These are phyloP conservation scores for Penicillium sp. DNA, from an alignment of 2,329 filamentous ascomycete genomes.

Conservation along the genomic window DNA sequence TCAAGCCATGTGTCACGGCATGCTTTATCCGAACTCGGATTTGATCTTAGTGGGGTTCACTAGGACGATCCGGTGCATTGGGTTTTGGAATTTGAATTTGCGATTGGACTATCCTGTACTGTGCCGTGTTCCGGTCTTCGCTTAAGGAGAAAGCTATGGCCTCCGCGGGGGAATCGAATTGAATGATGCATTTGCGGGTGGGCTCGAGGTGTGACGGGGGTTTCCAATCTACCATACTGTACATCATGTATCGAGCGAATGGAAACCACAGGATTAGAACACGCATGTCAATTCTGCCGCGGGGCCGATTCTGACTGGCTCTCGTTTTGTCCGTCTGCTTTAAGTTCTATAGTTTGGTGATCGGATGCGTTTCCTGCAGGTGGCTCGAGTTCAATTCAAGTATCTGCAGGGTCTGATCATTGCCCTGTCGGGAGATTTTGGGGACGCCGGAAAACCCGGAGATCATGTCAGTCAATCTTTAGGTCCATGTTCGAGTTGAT, in stretches of 20 bases:
- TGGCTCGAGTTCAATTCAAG: not conserved
- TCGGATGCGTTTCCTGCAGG: not conserved
- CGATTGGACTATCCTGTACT: not conserved
- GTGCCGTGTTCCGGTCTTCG: not conserved
- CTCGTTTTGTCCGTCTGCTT: not conserved
- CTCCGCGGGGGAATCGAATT: not conserved
- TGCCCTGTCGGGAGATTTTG: not conserved
- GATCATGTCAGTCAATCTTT: not conserved
- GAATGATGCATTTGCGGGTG: not conserved
- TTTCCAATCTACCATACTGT: too few relatives aligned
- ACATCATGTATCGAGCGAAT: too few relatives aligned
- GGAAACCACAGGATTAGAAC: not conserved
- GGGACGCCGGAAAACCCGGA: not conserved
- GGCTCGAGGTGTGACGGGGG: not conserved
- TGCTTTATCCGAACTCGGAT: not conserved
- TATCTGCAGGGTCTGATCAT: conserved; percentile 1
- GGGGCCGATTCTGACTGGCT: not conserved
- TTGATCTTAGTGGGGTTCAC: not conserved
- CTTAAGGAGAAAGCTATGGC: not conserved
- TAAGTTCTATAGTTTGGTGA: conserved; percentile 5
- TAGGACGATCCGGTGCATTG: not conserved
- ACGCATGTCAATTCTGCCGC: not conserved
- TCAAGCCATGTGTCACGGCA: not conserved
- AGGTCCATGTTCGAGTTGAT: too few relatives aligned
- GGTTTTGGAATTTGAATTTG: not conserved